A percentile compares a stretch with the other conserved stretches of the same genome.
These are phyloP conservation scores for Ulmus americana DNA, from an alignment of 331 rosid genomes.

Conservation along the genomic window DNA sequence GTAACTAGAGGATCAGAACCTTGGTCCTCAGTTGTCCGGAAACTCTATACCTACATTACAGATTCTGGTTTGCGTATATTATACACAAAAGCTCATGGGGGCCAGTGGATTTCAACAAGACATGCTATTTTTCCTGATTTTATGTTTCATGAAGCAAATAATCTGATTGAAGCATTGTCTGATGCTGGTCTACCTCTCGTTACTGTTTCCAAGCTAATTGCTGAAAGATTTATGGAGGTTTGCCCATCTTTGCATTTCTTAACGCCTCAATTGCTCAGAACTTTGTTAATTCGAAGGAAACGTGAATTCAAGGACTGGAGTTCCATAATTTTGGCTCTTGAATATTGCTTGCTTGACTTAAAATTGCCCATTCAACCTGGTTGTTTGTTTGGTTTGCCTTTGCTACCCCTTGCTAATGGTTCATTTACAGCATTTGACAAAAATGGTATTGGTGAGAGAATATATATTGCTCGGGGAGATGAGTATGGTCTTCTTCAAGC, in stretches of 20 bases:
- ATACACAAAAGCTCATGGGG: slow-evolving; percentile 87
- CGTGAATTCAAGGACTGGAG: slow-evolving; percentile 76
- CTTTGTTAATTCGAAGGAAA: slow-evolving; percentile 69
- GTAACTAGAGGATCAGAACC: slow-evolving; percentile 66
- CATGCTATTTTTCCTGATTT: slow-evolving; percentile 94
- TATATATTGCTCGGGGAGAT: slow-evolving; percentile 72
- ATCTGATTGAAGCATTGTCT: slow-evolving; percentile 64
- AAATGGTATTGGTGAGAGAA: slow-evolving; percentile 82
- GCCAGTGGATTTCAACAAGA: slow-evolving; percentile 89
- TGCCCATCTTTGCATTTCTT: slow-evolving; percentile 82
- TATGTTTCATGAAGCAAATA: slow-evolving; percentile 55
- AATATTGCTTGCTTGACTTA: slow-evolving; percentile 88
- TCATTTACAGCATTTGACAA: slow-evolving; percentile 64
- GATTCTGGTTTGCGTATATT: slow-evolving; percentile 65
- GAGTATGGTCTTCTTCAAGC: slow-evolving; percentile 86
- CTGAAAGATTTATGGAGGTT: slow-evolving; percentile 73
- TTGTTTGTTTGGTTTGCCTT: slow-evolving; percentile 62
- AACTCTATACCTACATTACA: slow-evolving; percentile 62
- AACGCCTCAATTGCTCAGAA: slow-evolving; percentile 76
- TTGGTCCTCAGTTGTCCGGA: slow-evolving; percentile 75
- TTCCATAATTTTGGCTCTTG: slow-evolving; percentile 75
- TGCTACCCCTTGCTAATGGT: slow-evolving; percentile 82
- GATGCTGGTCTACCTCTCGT: slow-evolving; percentile 77
- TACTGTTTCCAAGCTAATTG: slow-evolving; percentile 56
- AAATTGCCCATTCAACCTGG: slow-evolving; percentile 57